Evolutionary conservation across 2,329 filamentous ascomycete genomes (phyloP), one percentile per base, ranked within the genome.

Genomic region (Chaetomium sp.): DNA sequence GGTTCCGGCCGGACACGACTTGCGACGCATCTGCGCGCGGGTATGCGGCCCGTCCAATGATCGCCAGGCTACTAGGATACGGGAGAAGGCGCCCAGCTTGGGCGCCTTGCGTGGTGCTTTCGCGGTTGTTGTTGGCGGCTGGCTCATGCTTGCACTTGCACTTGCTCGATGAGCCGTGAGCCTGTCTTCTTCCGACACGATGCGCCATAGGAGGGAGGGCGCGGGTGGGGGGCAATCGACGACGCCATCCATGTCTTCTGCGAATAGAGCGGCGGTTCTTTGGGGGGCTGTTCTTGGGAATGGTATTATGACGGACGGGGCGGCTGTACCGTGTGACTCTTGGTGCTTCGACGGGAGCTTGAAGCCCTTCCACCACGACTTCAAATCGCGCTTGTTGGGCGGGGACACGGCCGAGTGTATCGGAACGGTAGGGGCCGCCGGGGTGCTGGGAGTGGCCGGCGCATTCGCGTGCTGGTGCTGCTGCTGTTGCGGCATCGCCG

Each of bases 331-430:
- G 67, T 77, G 73, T 50, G 74, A 65, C 62, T 84, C 81, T 54
- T 81, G 77, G 56, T 78, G 76, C 66, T 78, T 82, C 40, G 77
- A 72, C 46, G 80, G 76, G 53, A 88, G 81, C 74, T 94, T 94
- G 75, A 99, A 97, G 66, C 86, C 85, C 73, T 91, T 96, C 94
- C 94, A 97, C 94, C 94, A 99, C 58, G 89, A 95, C 65, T 91
- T 88, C 64, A 97, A 78, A 70, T 96, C 91, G 70, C 89, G 85
- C 75, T 88, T 95, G 62, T 85, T 89, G 35, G 89, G 89, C 54
- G 88, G 89, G 69, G 79, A 69, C 12, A 59, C 59, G 5, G 63
- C 54, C 69, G 78, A 66, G 72, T 74, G 71, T 68, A 71, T 55
- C 73, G 70, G 61, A 65, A 27, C 19, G 19, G 19, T 27, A 27